These are phyloP conservation scores for Diaporthe nobilis DNA, from an alignment of 2,329 filamentous ascomycete species.

Conservation along the genomic window DNA sequence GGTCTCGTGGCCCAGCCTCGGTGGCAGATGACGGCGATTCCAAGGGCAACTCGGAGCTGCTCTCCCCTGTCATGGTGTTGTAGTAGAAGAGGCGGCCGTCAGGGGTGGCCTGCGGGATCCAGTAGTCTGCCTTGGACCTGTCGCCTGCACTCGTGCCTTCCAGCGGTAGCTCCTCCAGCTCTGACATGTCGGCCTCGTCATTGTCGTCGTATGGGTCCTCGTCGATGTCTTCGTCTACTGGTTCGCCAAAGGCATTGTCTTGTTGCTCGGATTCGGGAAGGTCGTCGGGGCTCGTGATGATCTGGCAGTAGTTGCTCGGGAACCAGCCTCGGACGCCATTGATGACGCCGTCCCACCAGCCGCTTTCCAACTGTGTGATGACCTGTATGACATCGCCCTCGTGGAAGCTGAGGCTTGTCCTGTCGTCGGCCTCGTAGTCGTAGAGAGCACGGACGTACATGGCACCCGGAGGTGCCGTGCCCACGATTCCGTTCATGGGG, in stretches of 20 bases:
- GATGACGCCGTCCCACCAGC: constrained; percentile 99
- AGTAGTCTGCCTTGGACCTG: constrained; percentile 93
- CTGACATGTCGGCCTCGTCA: constrained; percentile 59
- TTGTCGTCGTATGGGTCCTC: constrained; percentile 75
- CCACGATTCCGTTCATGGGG: constrained; percentile 73
- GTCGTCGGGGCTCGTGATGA: constrained; percentile 84
- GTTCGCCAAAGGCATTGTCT: constrained; percentile 75
- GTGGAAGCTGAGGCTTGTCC: constrained; percentile 95
- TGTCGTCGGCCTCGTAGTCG: constrained; percentile 97
- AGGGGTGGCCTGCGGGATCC: constrained; percentile 97
- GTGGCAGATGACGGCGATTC: constrained; percentile 86
- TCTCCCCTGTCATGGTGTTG: constrained; percentile 96
- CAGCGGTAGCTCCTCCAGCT: constrained; percentile 70
- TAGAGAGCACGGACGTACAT: constrained; percentile 97
- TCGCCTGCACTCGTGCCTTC: constrained; percentile 74
- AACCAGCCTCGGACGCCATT: constrained; percentile 98
- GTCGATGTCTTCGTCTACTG: constrained; percentile 53
- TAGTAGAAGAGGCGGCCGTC: constrained; percentile 97
- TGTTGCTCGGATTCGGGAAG: constrained; percentile 75
- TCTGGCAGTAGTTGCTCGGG: constrained; percentile 97
- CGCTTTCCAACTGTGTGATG: constrained; percentile 96
- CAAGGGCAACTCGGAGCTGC: constrained; percentile 92
- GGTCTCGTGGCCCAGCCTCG: constrained; percentile 89
- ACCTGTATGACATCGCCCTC: constrained; percentile 98
- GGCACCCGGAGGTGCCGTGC: constrained; percentile 72